Base-by-base conservation (phyloP, 306 rosid species). In the Sicyos edulis region DNA sequence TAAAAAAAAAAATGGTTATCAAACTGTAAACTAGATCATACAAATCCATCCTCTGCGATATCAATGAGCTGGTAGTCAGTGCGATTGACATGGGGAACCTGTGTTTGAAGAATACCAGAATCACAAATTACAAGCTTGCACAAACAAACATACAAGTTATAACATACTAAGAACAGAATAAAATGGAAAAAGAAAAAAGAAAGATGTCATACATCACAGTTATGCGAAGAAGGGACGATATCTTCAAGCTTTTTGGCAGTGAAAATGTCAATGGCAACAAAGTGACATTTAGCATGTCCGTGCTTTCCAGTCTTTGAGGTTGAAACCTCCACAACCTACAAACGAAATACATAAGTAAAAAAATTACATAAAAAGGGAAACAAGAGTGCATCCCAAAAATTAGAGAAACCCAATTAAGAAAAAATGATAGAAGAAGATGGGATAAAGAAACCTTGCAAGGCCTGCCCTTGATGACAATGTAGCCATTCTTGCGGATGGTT, bases 301-400 rank as follows among this genome's bases (percentile, higher is more conserved):
- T 92, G 98, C 86, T 92, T 92, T 44, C 98, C 98, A 16, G 98
- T 92, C 75, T 92, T 92, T 55, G 96, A 92, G 56, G 98, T 92
- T 7, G 96, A 92, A 81, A 92, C 98, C 81, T 92, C 96, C 63
- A 92, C 98, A 71, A 92, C 98, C 98, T 92, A 85, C 73, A 37
- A 57, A 54, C 6, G 9, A 2, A 11, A 29, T 62, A 47, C 67
- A 22, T 32, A 32, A 29, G 57, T 17, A 26, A 26, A 26, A 26
- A 26, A 7, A 21, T 9, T 14, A 62, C 1, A 26, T 26, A 16
- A 7, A 34, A 62, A 61, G 6, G 7, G 13, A 4, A 34, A 40
- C 32, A 60, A 11, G 29, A 60, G 47, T 15, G 45, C 4, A 17
- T 17, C 6, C 21, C 1, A 32, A 62, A 16, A n/a, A 62, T 34